phyloP scores from a whole-genome alignment of 495 filamentous ascomycete genomes.

The Corynascus novoguineensis region DNA sequence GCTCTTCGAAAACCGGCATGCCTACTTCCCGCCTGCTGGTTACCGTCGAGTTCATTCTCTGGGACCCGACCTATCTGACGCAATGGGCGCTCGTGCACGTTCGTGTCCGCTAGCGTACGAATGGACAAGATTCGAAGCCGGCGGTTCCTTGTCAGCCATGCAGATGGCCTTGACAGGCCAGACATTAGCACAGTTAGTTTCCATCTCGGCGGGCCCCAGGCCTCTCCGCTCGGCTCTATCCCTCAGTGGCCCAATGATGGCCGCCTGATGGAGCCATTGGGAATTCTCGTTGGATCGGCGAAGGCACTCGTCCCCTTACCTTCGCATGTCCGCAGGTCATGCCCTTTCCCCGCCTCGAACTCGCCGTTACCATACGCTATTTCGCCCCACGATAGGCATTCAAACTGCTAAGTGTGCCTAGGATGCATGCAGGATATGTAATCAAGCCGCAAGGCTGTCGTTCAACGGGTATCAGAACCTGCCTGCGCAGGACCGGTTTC shows the following conservation, averaged over 20 bases:
- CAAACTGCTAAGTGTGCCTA: background rate
- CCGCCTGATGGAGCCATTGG: conserved; percentile 12
- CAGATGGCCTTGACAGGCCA: conserved; percentile 16
- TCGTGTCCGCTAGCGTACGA: conserved; percentile 9
- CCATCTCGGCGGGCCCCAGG: conserved; percentile 23
- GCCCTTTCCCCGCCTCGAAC: conserved; percentile 22
- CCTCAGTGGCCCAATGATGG: conserved; percentile 21
- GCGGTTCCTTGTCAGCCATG: conserved; percentile 19
- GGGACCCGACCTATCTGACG: conserved; percentile 18
- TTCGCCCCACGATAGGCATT: conserved; percentile 1
- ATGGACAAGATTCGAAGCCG: conserved; percentile 10
- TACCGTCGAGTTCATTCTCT: background rate
- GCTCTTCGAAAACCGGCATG: background rate
- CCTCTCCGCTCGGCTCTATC: conserved; percentile 19
- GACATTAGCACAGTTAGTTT: conserved; percentile 21
- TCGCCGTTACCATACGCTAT: conserved; percentile 6
- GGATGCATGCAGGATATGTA: background rate
- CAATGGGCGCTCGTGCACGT: conserved; percentile 17
- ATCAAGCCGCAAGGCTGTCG: background rate
- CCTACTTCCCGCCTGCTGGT: background rate
- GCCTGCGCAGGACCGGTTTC: too few species aligned
- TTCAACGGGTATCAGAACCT: too few species aligned
- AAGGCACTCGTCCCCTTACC: conserved; percentile 16
- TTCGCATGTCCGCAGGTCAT: conserved; percentile 33
- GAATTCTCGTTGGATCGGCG: conserved; percentile 16